Base-by-base conservation (phyloP, 768 basidiomycete genomes). In the Boletus tylopilopsis region DNA sequence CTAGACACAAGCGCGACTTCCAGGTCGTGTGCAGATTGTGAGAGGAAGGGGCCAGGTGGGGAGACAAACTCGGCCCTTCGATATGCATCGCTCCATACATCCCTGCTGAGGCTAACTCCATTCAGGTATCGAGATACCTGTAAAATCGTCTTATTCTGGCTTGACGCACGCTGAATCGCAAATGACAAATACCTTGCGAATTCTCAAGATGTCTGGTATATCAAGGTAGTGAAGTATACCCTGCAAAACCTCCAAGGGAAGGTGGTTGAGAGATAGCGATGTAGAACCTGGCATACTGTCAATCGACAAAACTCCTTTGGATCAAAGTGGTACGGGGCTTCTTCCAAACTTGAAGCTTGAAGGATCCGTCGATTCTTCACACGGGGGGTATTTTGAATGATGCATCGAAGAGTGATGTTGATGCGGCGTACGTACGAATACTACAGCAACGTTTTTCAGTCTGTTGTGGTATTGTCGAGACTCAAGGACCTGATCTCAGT, bases 31-130 rank as follows among this genome's bases (percentile, higher is more conserved):
- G 46, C 48, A 5, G 48, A 45, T n/a, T 62, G 60, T 2, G 40
- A 50, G 27, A 29, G 42, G 19, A 55, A 51, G 8, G 56, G 60
- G 1, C 60, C 60, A 1, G 60, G 56, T n/a, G 47, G 56, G n/a
- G 35, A 42, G 40, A 61, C 18, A 18, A 58, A 47, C 16, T 42
- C n/a, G 33, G 52, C 37, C 2, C 24, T 42, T 25, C 55, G 47
- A 51, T 54, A 58, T n/a, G 45, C 47, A 6, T 43, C 24, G 15
- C 47, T 51, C 59, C 59, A 60, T 19, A 60, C 27, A 5, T 38
- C 36, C 43, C 45, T 57, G 23, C 6, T 32, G 15, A 27, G 42
- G 41, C 43, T 57, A 2, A 48, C 19, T 2, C 8, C 35, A 4
- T 53, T 43, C 18, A 57, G 29, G 23, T 35, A 45, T 21, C 30